Evolutionary conservation across 495 filamentous ascomycete species (phyloP), one percentile per base, ranked within the genome.

Genomic region (Neurospora sp.): DNA sequence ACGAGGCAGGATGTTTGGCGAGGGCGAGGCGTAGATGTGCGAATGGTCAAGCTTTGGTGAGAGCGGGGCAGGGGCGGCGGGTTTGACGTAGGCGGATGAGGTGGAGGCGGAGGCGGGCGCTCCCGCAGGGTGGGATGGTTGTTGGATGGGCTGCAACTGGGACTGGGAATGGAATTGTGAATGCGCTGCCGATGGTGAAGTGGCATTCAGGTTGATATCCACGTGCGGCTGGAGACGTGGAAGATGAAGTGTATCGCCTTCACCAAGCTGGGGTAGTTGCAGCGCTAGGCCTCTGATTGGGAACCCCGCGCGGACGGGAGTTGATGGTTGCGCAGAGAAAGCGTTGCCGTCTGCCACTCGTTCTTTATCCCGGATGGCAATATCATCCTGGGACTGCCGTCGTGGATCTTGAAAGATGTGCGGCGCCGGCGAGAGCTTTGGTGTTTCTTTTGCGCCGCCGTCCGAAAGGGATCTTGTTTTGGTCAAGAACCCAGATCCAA

Each of bases 41-140:
- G 91, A 90, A 73, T 91, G 86, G 78, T 97, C 94, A 49, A 95
- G 88, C 77, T 96, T 93, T 11, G 95, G 95, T 3, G 93, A 96
- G 73, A 95, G 87, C 74, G 94, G 93, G 54, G 54, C 54, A 8
- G 14, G 54, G 14, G 6, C 54, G 39, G 87, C 88, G 72, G 89
- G 89, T 77, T 86, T 91, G 73, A 85, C 84, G 70, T 89, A 84
- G 41, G 87, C 84, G n/a, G 72, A 37, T 0, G 88, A 85, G 27
- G 89, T 86, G 44, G 78, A 78, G 54, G 79, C 80, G 7, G 81
- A 27, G 11, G 5, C 49, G 46, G 46, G 78, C 11, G 80, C 77
- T 62, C 54, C 54, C 54, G 6, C 54, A 66, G 54, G 54, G 54
- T 35, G 14, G 31, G 54, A 66, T 37, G 54, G 76, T 60, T 60